Base-by-base conservation (phyloP, 176 grass and related monocot species). In the Aegilops tauschii region DNA sequence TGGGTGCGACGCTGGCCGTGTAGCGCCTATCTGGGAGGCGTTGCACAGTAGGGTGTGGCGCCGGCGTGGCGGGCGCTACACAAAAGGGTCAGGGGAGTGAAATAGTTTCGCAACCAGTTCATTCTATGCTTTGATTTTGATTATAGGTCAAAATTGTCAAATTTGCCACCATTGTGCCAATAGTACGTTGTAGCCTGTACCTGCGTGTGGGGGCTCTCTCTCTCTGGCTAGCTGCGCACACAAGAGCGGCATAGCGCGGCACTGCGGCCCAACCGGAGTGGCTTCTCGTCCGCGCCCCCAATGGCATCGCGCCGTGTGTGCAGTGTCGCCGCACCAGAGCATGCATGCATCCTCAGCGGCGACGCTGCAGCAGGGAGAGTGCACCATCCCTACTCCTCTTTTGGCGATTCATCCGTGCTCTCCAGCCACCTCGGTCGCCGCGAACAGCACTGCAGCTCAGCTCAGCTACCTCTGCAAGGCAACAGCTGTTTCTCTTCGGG, bases 271-370 rank as follows among this genome's bases (percentile, higher is more conserved):
- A 11, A 8, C 56, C 71, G 32, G 30, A 73, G 70, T 44, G 70
- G 70, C 6, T 74, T 86, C 78, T 92, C 79, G 76, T 90, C 83
- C 54, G 42, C 70, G 79, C 69, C 69, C 77, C 65, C 80, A 77
- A 73, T 69, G 80, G 73, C 73, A 37, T 37, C 21, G n/a, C n/a
- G 37, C 21, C 69, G 21, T 40, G 36, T 72, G 70, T 7, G 69
- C 36, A 69, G 39, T 30, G 28, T 13, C 1, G 14, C 27, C 2
- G 8, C 27, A 6, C 12, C 8, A 42, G 40, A 42, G 47, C 13
- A 45, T 45, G 47, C 13, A 50, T 50, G 47, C 47, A 39, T 39
- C 47, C 47, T 50, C 47, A 3, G 13, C 31, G 4, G 47, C 13
- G 4, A 2, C 13, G 13, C 45, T 47, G 12, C 47, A 14, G 47